A percentile compares a stretch with the other conserved stretches of the same genome.
Evolutionary conservation across 768 basidiomycete genomes (phyloP).

Genomic region (Termitomyces sp.): DNA sequence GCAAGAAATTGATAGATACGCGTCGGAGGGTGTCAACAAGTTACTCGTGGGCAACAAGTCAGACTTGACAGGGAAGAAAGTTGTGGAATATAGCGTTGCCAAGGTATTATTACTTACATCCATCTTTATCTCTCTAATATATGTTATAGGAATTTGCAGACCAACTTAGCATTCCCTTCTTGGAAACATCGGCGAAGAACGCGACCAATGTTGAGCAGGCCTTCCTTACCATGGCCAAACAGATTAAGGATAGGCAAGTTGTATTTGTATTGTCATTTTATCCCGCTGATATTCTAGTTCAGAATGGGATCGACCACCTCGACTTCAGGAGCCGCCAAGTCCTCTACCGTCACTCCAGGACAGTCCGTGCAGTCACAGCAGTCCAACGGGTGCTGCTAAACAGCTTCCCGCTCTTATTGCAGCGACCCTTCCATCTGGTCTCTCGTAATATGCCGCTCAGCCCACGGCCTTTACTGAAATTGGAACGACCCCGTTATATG

Average conservation of each 20-base stretch:
- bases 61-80: slow-evolving; percentile 95
- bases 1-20: slow-evolving; percentile 91
- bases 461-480: slow-evolving; percentile 10
- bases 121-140: background rate
- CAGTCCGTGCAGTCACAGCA: slow-evolving; percentile 77
- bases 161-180: slow-evolving; percentile 88
- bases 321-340: slow-evolving; percentile 70
- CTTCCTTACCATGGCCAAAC: slow-evolving; percentile 98
- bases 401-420: slow-evolving; percentile 3
- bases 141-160: slow-evolving; percentile 84
- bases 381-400: slow-evolving; percentile 76
- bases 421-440: background rate
- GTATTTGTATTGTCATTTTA: background rate
- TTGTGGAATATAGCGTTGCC: slow-evolving; percentile 83
- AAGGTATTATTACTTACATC: slow-evolving; percentile 45
- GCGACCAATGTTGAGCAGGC: slow-evolving; percentile 99
- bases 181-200: slow-evolving; percentile 99
- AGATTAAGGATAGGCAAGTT: slow-evolving; percentile 83
- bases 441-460: slow-evolving; percentile 12
- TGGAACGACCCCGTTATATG: slow-evolving; percentile 22
- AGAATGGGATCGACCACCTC: slow-evolving; percentile 86
- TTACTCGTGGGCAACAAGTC: slow-evolving; percentile 98
- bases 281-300: background rate
- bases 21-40: slow-evolving; percentile 98
- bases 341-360: slow-evolving; percentile 78